Evolutionary conservation across 495 filamentous ascomycete genomes (phyloP).

Genomic region (Hyaloscypha variabilis): DNA sequence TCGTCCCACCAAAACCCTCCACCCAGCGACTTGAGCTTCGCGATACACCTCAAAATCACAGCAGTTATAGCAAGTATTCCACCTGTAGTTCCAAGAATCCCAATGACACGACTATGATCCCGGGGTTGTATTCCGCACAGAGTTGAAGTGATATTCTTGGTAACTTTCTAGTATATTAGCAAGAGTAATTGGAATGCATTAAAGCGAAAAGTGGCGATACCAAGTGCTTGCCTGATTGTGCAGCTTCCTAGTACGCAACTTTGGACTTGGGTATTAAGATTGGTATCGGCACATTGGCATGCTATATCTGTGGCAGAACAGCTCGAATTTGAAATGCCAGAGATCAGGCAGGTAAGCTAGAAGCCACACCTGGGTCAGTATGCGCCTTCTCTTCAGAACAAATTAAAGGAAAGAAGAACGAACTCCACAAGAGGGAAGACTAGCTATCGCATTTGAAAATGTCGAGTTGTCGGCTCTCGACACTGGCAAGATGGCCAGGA

Average conservation of each 20-base stretch:
- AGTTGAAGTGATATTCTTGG: slow-evolving; percentile 10
- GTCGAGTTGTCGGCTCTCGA: slow-evolving; percentile 12
- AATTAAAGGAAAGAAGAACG: slow-evolving; percentile 9
- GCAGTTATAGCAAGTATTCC: slow-evolving; percentile 6
- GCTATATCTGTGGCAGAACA: slow-evolving; percentile 9
- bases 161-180: slow-evolving; percentile 5
- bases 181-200: not conserved
- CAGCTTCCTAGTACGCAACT: slow-evolving; percentile 8
- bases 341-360: slow-evolving; percentile 10
- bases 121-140: slow-evolving; percentile 12
- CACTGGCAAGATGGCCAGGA: slow-evolving; percentile 7
- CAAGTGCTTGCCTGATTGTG: slow-evolving; percentile 8
- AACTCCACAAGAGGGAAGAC: slow-evolving; percentile 9
- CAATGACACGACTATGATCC: slow-evolving; percentile 12
- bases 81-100: slow-evolving; percentile 8
- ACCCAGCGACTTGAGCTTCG: slow-evolving; percentile 11
- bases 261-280: slow-evolving; percentile 2
- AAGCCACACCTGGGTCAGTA: not conserved
- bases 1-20: slow-evolving; percentile 15
- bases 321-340: slow-evolving; percentile 9
- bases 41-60: slow-evolving; percentile 2
- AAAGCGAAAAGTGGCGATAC: slow-evolving; percentile 9
- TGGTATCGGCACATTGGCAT: slow-evolving; percentile 12
- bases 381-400: not conserved
- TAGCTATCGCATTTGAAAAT: slow-evolving; percentile 5